Base-by-base conservation (phyloP, 2,329 filamentous ascomycete genomes). In the Penicillium brasilianum region DNA sequence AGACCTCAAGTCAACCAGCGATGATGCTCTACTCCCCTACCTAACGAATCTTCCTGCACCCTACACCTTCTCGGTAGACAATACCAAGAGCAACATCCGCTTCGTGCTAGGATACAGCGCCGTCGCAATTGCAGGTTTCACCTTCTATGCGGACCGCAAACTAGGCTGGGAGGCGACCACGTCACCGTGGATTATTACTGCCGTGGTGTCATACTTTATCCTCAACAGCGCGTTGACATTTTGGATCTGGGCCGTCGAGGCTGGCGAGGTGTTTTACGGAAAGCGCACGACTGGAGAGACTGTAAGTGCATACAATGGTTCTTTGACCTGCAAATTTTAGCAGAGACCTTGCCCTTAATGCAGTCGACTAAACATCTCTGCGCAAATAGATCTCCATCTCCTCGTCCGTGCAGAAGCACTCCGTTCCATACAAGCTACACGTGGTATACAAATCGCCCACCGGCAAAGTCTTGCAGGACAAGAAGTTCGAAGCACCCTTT, bases 1-100 rank as follows among this genome's bases (percentile, higher is more conserved):
- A 96, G 95, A 98, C 76, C 89, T 99, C 66, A 98, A 98, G 80
- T 96, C 95, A 81, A 96, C 93, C 41, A 92, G 91, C 68, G 95
- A 99, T 81, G 95, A 99, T 80, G 92, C 93, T 59, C 89, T 99
- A 62, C 88, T 91, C 61, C 93, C 95, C 80, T 98, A 98, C 82
- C 88, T 99, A 65, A 94, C 92, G 79, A 91, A 88, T 34, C 88
- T 98, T n/a, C 76, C 88, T 84, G 72, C 76, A 20, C 77, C 78
- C 20, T 79, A 78, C 66, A 73, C 74, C 68, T 97, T 97, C 83
- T 85, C 82, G 65, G 93, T 96, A 79, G 88, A 90, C 66, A 90
- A 98, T 80, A 84, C 80, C 60, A 88, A 95, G 51, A 87, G 88
- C 71, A 93, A 98, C 73, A 86, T 96, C 51, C 91, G 92, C 57